Base-by-base conservation (phyloP, 192 early-diverging fungal species). In the Helicostylum pulchrum region DNA sequence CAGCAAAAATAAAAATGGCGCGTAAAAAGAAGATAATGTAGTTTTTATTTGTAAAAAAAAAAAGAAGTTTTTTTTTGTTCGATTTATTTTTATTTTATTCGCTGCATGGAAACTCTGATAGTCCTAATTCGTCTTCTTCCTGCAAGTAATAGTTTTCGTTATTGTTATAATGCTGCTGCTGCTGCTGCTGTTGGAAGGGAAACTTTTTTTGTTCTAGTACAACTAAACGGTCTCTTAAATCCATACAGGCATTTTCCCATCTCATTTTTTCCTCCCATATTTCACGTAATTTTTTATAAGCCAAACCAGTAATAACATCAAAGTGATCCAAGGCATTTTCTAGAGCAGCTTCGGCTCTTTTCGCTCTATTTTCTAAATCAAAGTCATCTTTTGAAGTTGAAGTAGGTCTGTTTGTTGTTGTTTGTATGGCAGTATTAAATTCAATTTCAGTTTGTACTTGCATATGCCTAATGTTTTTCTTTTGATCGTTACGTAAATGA, bases 211-310 rank as follows among this genome's bases (percentile, higher is more conserved):
- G 54, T 7, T 61, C 65, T 52, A 39, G 6, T 39, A 39, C 5
- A 39, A 67, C 44, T 31, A 62, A 51, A 31, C 65, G 45, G 9
- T 64, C 65, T 53, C 61, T 61, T 23, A 74, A 62, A 21, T 64
- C 67, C n/a, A 69, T 46, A 30, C 64, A 74, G 20, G 66, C 67
- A 44, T 60, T 65, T 56, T 74, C 72, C 67, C 72, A 69, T 32
- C 67, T 62, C 31, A 63, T 49, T 23, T 71, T 76, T 46, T 76
- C 74, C 31, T 76, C 74, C 74, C 74, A 71, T 60, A 83, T 70
- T 53, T 79, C 81, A 51, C 79, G 72, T 30, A 83, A 66, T 53
- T 80, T 80, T 63, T 77, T 79, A 63, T 80, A 83, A 15, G 81
- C 78, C 21, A 80, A 65, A 1, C 78, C 73, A 23, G 74, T 78